Evolutionary conservation across 2,329 filamentous ascomycete species (phyloP).

Genomic region (Sporothrix euskadiensis): DNA sequence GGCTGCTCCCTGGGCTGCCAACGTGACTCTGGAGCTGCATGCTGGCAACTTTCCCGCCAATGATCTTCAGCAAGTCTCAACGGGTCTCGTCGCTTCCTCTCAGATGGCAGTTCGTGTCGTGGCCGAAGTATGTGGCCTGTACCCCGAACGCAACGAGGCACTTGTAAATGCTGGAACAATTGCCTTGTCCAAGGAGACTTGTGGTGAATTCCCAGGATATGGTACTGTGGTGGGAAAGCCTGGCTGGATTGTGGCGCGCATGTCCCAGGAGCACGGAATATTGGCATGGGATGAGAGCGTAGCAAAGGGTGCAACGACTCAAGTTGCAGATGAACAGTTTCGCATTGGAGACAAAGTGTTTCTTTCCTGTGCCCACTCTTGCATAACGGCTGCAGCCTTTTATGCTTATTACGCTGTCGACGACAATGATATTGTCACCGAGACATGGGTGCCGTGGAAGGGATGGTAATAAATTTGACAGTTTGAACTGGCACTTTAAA

Average conservation of each 20-base stretch:
- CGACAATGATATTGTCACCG: background rate
- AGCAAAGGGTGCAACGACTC: too few species aligned
- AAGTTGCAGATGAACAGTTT: background rate
- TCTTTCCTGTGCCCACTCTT: background rate
- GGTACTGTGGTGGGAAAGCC: background rate
- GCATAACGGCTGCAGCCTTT: background rate
- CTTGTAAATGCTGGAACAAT: constrained; percentile 68
- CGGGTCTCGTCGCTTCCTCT: background rate
- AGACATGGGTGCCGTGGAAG: background rate
- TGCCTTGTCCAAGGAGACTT: constrained; percentile 52
- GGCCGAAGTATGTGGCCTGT: constrained; percentile 68
- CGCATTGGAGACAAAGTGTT: background rate
- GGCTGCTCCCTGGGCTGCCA: background rate
- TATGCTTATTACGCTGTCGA: background rate
- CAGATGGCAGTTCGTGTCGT: constrained; percentile 41
- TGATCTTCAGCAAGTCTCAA: background rate
- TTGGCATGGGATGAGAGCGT: background rate
- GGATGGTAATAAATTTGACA: background rate
- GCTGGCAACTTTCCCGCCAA: background rate
- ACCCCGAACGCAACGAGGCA: constrained; percentile 64
- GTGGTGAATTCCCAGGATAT: background rate
- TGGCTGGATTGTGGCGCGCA: background rate
- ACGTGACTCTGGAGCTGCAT: background rate
- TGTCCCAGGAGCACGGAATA: background rate
- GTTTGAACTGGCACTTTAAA: too few species aligned